Base-by-base conservation (phyloP, 1,284 basidiomycete genomes). In the Fistulinella cinereoalba region DNA sequence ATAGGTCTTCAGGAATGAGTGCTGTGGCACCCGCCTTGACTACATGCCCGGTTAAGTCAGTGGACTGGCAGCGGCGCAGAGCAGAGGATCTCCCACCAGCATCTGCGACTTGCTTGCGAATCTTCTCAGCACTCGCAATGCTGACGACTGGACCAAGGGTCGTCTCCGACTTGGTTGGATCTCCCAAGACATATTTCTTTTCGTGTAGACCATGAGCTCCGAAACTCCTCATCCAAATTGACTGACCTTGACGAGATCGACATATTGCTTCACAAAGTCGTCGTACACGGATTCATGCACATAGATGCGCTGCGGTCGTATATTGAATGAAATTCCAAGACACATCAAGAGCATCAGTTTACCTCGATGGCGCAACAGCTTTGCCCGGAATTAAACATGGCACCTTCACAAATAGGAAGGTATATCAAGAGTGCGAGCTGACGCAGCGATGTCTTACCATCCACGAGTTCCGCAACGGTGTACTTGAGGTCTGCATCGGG, bases 361-460 rank as follows among this genome's bases (percentile, higher is more conserved):
- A 90, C 81, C 73, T 91, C 88, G 53, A 96, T 74, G 0, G 86
- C 80, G 60, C 92, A 94, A 63, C 92, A 94, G 54, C 88, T 92
- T 66, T 97, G 94, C 1, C 94, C 95, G 13, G 93, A 93, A 68
- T 97, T 97, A 77, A 93, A 98, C 71, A 95, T 84, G 23, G 92
- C 88, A 44, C 89, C 88, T 90, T 56, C 2, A 32, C 27, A 16
- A 31, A 31, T 15, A 18, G 44, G 40, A 2, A 34, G 37, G 23
- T 4, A 43, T 19, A 19, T 33, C 39, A 42, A 32, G 22, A 32
- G 23, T 15, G 7, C 33, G 1, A 12, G 25, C 13, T 16, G 18
- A 36, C 12, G 21, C 8, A 16, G 21, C 27, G 11, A 41, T 9
- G 4, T 6, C 41, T 13, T 12, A 54, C 93, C 95, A 69, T 98